Evolutionary conservation across 108 stramenopile species (phyloP), one percentile per base, ranked within the genome.

Genomic region (Cyclostephanos invisitatus): DNA sequence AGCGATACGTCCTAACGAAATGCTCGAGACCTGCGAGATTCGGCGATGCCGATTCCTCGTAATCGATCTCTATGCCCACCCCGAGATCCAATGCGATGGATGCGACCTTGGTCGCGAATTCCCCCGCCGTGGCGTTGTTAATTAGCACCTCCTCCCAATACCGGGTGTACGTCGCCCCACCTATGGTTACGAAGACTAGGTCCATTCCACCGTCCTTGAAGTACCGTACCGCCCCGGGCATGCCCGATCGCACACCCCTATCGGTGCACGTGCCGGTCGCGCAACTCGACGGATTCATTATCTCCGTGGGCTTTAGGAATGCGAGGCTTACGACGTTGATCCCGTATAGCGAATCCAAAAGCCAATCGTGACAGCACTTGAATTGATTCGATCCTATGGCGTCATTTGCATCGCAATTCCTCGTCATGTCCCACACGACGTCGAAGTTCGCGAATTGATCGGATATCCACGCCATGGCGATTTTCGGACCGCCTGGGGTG

Each of bases 301-400:
- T 54, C 7, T 54, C 53, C 53, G 53, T 54, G 53, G 53, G 53
- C 53, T 54, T 54, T 3, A 54, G 53, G 53, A 54, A 54, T 6
- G 53, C 53, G 5, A 54, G 53, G 53, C 53, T 54, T 3, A 54
- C 53, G 24, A 54, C 53, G 53, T 54, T 54, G 53, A 54, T 54
- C 6, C 53, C 53, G n/a, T n/a, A n/a, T n/a, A n/a, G n/a, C 24
- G 53, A 54, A 25, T 54, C 7, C 27, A 12, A 10, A 7, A 56
- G 54, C 54, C 54, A 56, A 56, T 56, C 9, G 54, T 56, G 54
- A 28, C 54, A 56, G 7, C 11, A 56, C 54, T 28, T 25, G 54
- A 56, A 56, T 7, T 56, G 54, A 28, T 56, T 56, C 10, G 22
- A 3, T 4, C 2, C 3, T 2, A 53, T 53, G 51, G 51, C 51